A percentile compares a stretch with the other conserved stretches of the same genome.
phyloP scores from a whole-genome alignment of 345 rosid species.

The Citrus glauca region DNA sequence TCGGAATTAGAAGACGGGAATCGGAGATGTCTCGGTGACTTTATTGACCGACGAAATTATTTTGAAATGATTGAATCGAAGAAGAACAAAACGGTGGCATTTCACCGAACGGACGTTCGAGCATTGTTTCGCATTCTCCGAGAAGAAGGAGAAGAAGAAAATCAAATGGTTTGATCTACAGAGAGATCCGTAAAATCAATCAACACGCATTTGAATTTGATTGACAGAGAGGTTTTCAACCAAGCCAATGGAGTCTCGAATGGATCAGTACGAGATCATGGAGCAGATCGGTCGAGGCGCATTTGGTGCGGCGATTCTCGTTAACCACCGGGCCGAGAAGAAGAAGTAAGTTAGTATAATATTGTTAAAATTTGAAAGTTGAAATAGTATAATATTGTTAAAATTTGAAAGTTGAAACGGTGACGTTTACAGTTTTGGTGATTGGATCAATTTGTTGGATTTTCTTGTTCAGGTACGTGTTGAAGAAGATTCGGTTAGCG shows the following conservation, averaged over 20 bases:
- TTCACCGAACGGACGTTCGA: not conserved
- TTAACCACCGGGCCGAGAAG: slow-evolving; percentile 83
- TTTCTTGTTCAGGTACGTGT: slow-evolving; percentile 59
- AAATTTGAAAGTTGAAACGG: not conserved
- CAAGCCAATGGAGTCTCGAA: slow-evolving; percentile 74
- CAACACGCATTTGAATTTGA: not conserved
- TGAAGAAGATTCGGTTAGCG: slow-evolving; percentile 98
- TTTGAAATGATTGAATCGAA: slow-evolving; percentile 5
- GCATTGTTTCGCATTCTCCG: slow-evolving; percentile 7
- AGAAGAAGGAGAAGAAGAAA: not conserved
- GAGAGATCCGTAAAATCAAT: slow-evolving; percentile 13
- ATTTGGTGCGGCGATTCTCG: slow-evolving; percentile 96
- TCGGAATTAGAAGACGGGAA: slow-evolving; percentile 7
- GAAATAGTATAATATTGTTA: not conserved
- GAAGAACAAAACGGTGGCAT: not conserved
- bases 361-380: not conserved
- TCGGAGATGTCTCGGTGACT: not conserved
- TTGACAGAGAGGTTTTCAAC: slow-evolving; percentile 2
- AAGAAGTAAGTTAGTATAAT: slow-evolving; percentile 48
- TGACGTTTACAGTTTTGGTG: not conserved
- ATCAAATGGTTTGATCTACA: slow-evolving; percentile 4
- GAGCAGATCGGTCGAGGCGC: slow-evolving; percentile 99
- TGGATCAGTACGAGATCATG: slow-evolving; percentile 99
- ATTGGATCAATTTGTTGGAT: slow-evolving; percentile 5
- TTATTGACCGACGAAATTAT: not conserved